phyloP scores from a whole-genome alignment of 2,329 filamentous ascomycete species.

The Aspergillus glaucus region DNA sequence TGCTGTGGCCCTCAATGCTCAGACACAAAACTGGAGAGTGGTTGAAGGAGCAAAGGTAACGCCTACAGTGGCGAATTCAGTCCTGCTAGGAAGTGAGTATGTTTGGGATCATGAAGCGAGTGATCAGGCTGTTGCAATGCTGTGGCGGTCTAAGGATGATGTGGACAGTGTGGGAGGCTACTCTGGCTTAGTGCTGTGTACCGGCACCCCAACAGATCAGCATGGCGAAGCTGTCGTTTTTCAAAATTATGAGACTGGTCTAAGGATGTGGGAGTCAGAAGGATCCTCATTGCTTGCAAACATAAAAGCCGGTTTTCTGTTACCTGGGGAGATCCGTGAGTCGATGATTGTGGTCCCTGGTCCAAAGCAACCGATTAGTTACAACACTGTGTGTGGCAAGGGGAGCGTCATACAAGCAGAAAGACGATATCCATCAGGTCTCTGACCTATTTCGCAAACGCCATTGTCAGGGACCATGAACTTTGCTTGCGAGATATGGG shows the following conservation, averaged over 20 bases:
- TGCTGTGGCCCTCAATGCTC: not conserved
- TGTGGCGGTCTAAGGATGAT: slow-evolving; percentile 2
- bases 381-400: not conserved
- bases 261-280: not conserved
- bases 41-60: slow-evolving; percentile 1
- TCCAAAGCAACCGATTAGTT: not conserved
- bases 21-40: not conserved
- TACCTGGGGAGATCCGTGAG: not conserved
- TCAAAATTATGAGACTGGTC: slow-evolving; percentile 2
- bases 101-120: slow-evolving; percentile 1
- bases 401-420: not conserved
- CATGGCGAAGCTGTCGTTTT: slow-evolving; percentile 1
- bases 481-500: not conserved
- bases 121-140: slow-evolving; percentile 3
- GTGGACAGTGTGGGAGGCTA: slow-evolving; percentile 1
- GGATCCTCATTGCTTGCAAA: not conserved
- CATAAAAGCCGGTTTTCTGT: not conserved
- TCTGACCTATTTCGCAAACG: not conserved
- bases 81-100: slow-evolving; percentile 1
- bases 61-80: not conserved
- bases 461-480: not conserved
- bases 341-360: not conserved
- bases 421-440: not conserved
- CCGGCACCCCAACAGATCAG: slow-evolving; percentile 1
- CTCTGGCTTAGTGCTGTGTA: slow-evolving; percentile 1